Percentiles rank a stretch among this genome's conserved stretches.
Conservation (phyloP, 257 asterid genomes). For the Gardenia jasminoides region DNA sequence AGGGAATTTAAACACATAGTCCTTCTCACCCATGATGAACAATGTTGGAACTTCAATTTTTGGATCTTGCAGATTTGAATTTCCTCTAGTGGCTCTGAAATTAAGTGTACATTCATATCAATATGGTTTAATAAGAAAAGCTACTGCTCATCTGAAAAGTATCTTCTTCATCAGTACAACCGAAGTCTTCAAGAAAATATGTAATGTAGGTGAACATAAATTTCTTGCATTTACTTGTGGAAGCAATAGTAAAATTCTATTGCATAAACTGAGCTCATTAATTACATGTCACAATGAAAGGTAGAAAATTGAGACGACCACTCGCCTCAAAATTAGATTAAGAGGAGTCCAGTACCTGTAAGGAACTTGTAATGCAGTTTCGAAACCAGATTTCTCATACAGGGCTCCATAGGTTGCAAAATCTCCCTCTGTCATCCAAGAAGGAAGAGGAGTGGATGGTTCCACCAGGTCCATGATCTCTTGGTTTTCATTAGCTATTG, state of each 20-base stretch:
- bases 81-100: constrained; percentile 37
- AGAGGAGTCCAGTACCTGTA: constrained; percentile 45
- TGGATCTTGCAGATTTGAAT: constrained; percentile 29
- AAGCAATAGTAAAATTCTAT: not conserved
- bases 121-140: not conserved
- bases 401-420: constrained; percentile 55
- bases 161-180: not conserved
- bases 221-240: too few species aligned
- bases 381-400: constrained; percentile 70
- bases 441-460: constrained; percentile 56
- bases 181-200: not conserved
- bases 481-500: constrained; percentile 58
- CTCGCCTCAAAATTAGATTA: too few species aligned
- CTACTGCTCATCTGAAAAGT: not conserved
- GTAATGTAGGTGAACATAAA: not conserved
- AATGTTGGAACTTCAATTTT: constrained; percentile 60
- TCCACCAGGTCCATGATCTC: constrained; percentile 82
- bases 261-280: not conserved
- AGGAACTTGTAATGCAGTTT: constrained; percentile 65
- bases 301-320: not conserved
- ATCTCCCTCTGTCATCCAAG: constrained; percentile 71
- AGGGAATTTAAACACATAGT: constrained; percentile 53
- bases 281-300: too few species aligned
- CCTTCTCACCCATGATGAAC: constrained; percentile 71
- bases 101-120: not conserved